These are phyloP conservation scores for Luvunga scandens DNA, from an alignment of 345 rosid genomes.

Conservation along the genomic window DNA sequence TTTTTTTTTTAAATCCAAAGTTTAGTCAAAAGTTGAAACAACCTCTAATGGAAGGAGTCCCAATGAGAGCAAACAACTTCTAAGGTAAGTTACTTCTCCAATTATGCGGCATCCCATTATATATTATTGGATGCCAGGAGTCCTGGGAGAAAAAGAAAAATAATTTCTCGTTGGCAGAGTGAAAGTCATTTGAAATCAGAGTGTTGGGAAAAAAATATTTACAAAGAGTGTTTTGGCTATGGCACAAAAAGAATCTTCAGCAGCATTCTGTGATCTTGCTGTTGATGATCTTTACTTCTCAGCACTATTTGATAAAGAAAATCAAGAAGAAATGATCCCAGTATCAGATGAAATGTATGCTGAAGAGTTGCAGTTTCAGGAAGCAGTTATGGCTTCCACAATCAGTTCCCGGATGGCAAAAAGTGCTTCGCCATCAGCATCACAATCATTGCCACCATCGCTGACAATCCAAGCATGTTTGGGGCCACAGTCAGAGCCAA, in stretches of 20 bases:
- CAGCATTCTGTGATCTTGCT: neutral
- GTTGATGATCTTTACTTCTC: slow-evolving; percentile 31
- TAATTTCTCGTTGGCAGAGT: neutral
- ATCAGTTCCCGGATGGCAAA: neutral
- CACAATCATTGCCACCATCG: neutral
- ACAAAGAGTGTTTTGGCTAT: neutral
- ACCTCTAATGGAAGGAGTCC: neutral
- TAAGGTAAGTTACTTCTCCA: neutral
- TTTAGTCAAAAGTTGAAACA: neutral
- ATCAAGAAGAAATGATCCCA: neutral
- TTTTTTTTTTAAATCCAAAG: neutral
- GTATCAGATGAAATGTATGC: slow-evolving; percentile 32
- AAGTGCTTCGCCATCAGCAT: neutral
- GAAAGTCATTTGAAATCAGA: neutral
- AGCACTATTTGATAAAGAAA: slow-evolving; percentile 4
- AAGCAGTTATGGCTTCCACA: slow-evolving; percentile 20
- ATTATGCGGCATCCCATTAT: neutral
- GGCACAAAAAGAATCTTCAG: neutral
- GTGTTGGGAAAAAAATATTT: neutral
- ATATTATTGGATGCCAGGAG: neutral
- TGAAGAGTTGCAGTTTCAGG: slow-evolving; percentile 32
- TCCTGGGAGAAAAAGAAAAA: neutral
- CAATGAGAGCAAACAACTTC: slow-evolving; percentile 1
- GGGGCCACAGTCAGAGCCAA: neutral
- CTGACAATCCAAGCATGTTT: neutral